Base-by-base conservation (phyloP, 116 monocot genomes). In the Dioscorea cayenensis region DNA sequence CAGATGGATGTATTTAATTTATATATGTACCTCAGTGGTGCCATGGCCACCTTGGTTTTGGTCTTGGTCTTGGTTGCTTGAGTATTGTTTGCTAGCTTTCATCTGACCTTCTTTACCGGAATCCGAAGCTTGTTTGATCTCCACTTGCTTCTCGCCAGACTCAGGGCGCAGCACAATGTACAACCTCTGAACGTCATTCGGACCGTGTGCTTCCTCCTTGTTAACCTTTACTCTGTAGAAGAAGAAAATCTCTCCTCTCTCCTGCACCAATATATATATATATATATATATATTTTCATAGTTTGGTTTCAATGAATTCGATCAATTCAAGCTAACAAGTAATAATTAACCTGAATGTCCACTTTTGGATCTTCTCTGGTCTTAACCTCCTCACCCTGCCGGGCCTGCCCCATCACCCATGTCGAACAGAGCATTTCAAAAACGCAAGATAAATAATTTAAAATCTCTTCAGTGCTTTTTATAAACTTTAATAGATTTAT, bases 161-260 rank as follows among this genome's bases (percentile, higher is more conserved):
- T 87, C 84, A 0, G 89, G 86, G 13, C 82, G 84, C 36, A 92
- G 78, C 49, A 93, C 25, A 19, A 89, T 76, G 80, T 81, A 86
- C 73, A 89, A 49, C 49, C 86, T 61, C 36, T 89, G 89, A 29
- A 86, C 83, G 55, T 89, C 89, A 27, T 81, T 81, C 7, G 66
- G 21, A 9, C 83, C 63, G 66, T 79, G 86, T 21, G 81, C 89
- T 67, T 85, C 86, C 10, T 81, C 85, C 65, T 77, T 73, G 64
- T 37, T 62, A 13, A 89, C 83, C 69, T 83, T 89, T 28, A 85
- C 85, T 63, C 85, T 75, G 60, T 85, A 89, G 78, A 89, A 89
- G 83, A 89, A 89, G 77, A 89, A 89, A 23, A 89, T 85, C 63
- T 85, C 85, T 17, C 89, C 89, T 29, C 81, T 84, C 73, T 85